phyloP scores from a whole-genome alignment of 73 alveolate genomes.

The Paramecium sonneborni region DNA sequence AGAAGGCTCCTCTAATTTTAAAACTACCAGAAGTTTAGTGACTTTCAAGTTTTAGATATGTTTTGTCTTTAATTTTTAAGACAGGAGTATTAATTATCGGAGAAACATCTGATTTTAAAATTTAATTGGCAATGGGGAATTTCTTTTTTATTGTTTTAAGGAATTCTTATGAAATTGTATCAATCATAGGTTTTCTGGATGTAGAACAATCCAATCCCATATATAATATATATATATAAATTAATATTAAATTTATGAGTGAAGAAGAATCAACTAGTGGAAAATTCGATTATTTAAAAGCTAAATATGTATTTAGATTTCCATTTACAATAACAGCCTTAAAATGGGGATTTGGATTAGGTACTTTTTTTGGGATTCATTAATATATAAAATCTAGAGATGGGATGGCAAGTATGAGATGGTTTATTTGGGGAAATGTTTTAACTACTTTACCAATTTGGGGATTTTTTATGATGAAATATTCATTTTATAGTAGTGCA shows the following conservation, averaged over 20 bases:
- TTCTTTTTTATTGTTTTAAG: background rate
- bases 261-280: background rate
- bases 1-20: conserved; percentile 8
- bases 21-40: conserved; percentile 26
- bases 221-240: background rate
- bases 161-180: background rate
- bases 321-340: conserved; percentile 62
- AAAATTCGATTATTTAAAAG: conserved; percentile 57
- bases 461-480: conserved; percentile 67
- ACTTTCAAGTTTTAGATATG: background rate
- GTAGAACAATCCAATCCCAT: conserved; percentile 21
- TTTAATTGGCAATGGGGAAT: background rate
- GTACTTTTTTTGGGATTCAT: conserved; percentile 61
- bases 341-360: conserved; percentile 66
- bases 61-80: background rate
- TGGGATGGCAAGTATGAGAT: conserved; percentile 6
- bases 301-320: conserved; percentile 61
- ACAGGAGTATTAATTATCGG: background rate
- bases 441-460: conserved; percentile 63
- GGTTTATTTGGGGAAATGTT: conserved; percentile 67
- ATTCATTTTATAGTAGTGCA: conserved; percentile 52
- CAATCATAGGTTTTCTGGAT: background rate
- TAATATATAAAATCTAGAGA: conserved; percentile 61
- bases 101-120: background rate
- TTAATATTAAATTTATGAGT: background rate